Evolutionary conservation across 2,329 filamentous ascomycete genomes (phyloP).

Genomic region (Aphanocladium album): DNA sequence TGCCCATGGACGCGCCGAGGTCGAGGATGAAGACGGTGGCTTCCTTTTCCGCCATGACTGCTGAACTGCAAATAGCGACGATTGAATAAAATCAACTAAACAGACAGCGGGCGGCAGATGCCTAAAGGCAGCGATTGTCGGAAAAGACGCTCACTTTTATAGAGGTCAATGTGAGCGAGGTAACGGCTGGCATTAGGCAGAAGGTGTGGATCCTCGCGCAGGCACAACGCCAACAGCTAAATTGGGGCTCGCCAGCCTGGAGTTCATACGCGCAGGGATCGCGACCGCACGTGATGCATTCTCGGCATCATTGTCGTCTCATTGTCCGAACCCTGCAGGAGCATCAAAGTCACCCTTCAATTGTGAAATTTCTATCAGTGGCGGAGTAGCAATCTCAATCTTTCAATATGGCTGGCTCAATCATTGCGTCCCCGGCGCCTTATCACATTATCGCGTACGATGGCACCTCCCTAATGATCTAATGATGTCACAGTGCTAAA

Average conservation of each 20-base stretch:
- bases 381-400: neutral
- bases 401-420: slow-evolving; percentile 41
- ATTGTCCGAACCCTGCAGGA: neutral
- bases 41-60: slow-evolving; percentile 83
- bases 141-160: neutral
- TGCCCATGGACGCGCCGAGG: slow-evolving; percentile 77
- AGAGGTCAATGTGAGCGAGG: neutral
- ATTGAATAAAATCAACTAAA: neutral
- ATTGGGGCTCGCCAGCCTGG: neutral
- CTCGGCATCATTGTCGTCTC: neutral
- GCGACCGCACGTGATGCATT: slow-evolving; percentile 11
- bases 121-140: neutral
- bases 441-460: slow-evolving; percentile 72
- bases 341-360: neutral
- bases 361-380: neutral
- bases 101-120: neutral
- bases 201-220: slow-evolving; percentile 9
- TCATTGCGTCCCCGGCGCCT: slow-evolving; percentile 59
- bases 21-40: slow-evolving; percentile 90
- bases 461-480: neutral
- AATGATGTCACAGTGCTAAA: slow-evolving; percentile 18
- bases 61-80: neutral
- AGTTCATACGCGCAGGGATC: slow-evolving; percentile 6
- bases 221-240: neutral
- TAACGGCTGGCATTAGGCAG: slow-evolving; percentile 10